Percentiles rank a stretch among this genome's conserved stretches.
Evolutionary conservation across 805 yeast species (phyloP).

Genomic region (Ogataea dorogensis): DNA sequence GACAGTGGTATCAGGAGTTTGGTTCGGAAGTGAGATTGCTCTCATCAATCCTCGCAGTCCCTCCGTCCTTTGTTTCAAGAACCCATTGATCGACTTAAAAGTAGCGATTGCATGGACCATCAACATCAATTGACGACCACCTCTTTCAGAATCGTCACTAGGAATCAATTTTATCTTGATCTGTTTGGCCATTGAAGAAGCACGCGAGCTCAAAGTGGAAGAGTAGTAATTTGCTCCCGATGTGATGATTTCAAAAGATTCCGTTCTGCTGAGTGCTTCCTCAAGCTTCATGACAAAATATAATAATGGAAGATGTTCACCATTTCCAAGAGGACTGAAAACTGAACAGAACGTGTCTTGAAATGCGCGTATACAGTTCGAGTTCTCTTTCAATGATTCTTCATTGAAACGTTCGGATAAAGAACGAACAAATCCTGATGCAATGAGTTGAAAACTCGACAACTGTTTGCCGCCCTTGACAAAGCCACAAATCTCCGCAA

Average conservation of each 20-base stretch:
- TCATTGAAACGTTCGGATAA: slow-evolving; percentile 38
- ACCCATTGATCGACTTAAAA: slow-evolving; percentile 49
- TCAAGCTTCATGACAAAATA: slow-evolving; percentile 60
- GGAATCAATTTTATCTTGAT: slow-evolving; percentile 53
- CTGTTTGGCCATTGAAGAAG: slow-evolving; percentile 69
- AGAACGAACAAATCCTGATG: slow-evolving; percentile 59
- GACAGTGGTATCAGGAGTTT: slow-evolving; percentile 15
- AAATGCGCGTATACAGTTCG: slow-evolving; percentile 44
- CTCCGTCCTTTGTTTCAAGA: slow-evolving; percentile 41
- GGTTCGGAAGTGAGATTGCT: slow-evolving; percentile 19
- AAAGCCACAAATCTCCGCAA: slow-evolving; percentile 36
- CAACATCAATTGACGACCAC: slow-evolving; percentile 35
- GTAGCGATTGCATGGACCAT: slow-evolving; percentile 63
- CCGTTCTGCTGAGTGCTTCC: slow-evolving; percentile 70
- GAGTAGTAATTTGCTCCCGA: slow-evolving; percentile 36
- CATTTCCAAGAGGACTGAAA: slow-evolving; percentile 33
- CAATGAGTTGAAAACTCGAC: slow-evolving; percentile 73
- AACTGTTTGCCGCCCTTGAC: slow-evolving; percentile 29
- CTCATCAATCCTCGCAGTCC: slow-evolving; percentile 30
- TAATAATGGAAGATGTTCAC: slow-evolving; percentile 36
- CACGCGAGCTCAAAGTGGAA: slow-evolving; percentile 33
- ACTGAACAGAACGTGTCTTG: slow-evolving; percentile 38
- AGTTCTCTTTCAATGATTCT: slow-evolving; percentile 26
- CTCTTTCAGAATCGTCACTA: slow-evolving; percentile 33
- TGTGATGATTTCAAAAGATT: slow-evolving; percentile 63